Conservation (phyloP, 192 early-diverging fungal species). For the Phycomyces blakesleeanus region DNA sequence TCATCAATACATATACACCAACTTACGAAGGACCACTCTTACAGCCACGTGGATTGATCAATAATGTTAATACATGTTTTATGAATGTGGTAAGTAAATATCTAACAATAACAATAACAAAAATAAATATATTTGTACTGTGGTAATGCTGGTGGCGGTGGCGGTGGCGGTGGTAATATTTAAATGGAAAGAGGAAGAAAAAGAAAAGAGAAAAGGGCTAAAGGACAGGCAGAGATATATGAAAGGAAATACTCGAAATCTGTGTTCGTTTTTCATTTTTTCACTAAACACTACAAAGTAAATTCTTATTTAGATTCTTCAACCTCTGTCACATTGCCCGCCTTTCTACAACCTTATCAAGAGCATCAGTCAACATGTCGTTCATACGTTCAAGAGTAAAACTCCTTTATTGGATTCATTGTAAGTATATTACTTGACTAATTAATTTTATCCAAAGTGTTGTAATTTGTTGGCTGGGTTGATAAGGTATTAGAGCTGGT, state of each 20-base stretch:
- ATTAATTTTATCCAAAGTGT: too few species aligned
- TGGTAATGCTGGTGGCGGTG: not conserved
- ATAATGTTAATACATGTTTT: constrained; percentile 97
- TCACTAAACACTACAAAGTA: not conserved
- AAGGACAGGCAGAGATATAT: too few species aligned
- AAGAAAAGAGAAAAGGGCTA: not conserved
- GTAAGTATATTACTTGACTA: constrained; percentile 47
- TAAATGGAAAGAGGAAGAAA: too few species aligned
- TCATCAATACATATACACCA: constrained; percentile 43
- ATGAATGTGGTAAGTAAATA: constrained; percentile 81
- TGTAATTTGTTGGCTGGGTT: not conserved
- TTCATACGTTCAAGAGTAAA: constrained; percentile 67
- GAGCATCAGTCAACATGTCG: constrained; percentile 57
- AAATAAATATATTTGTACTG: not conserved
- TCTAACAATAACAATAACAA: not conserved
- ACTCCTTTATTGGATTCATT: constrained; percentile 86
- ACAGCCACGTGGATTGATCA: constrained; percentile 89
- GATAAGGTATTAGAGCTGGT: too few species aligned
- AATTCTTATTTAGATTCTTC: constrained; percentile 59
- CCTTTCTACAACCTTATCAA: constrained; percentile 89
- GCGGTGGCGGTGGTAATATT: too few species aligned
- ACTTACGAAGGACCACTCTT: constrained; percentile 40
- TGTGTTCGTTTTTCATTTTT: too few species aligned
- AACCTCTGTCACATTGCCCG: constrained; percentile 87
- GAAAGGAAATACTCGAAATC: constrained; percentile 2